phyloP scores from a whole-genome alignment of 2,329 filamentous ascomycete species.

The Capronia coronata region DNA sequence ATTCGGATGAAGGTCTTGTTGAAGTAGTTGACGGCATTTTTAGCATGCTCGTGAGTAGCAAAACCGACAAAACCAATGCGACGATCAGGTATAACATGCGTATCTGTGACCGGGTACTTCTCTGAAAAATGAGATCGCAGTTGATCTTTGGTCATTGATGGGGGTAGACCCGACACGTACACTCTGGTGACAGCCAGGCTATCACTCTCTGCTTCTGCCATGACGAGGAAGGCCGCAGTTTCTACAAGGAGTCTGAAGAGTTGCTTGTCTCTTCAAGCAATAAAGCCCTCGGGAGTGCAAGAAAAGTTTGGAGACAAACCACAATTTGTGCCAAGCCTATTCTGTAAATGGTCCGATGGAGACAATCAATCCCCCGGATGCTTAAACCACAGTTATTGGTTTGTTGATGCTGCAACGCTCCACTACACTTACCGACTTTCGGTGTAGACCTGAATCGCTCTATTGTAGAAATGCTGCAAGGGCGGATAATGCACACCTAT shows the following conservation, averaged over 20 bases:
- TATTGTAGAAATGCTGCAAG: no score
- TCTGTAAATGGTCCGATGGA: no score
- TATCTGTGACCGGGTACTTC: constrained; percentile 74
- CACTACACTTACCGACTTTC: no score
- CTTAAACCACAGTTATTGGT: no score
- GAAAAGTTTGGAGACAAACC: no score
- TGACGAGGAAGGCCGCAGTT: not conserved
- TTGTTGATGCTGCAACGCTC: no score
- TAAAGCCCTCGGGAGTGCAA: no score
- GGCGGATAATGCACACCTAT: no score
- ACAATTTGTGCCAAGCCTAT: no score
- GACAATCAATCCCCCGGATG: no score
- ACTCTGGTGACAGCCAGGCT: constrained; percentile 52
- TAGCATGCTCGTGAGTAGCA: constrained; percentile 72
- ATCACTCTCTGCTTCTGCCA: constrained; percentile 5
- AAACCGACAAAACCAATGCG: constrained; percentile 95
- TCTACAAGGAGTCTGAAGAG: not conserved
- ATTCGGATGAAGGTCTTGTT: constrained; percentile 92
- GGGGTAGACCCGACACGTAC: constrained; percentile 68
- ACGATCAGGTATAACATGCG: constrained; percentile 81
- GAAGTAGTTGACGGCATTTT: constrained; percentile 85
- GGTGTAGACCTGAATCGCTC: no score
- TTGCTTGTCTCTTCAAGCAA: no score
- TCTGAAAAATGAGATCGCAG: constrained; percentile 83
- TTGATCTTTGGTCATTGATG: constrained; percentile 74